Evolutionary conservation across 257 asterid species (phyloP).

Genomic region (Solanum pennellii): DNA sequence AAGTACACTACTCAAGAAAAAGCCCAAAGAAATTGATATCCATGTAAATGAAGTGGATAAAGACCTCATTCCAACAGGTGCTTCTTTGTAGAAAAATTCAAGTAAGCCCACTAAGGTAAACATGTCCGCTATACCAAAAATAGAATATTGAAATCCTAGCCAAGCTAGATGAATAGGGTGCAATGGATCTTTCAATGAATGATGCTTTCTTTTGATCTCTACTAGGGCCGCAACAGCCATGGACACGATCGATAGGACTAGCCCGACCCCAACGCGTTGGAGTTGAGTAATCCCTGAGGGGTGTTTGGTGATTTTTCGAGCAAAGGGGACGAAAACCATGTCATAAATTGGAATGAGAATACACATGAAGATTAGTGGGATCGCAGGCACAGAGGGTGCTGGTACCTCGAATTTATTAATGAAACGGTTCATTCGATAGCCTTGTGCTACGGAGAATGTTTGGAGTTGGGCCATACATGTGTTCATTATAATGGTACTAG

Average conservation of each 20-base stretch:
- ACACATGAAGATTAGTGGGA: slow-evolving; percentile 47
- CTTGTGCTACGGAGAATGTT: slow-evolving; percentile 60
- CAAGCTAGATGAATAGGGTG: slow-evolving; percentile 54
- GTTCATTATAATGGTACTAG: slow-evolving; percentile 55
- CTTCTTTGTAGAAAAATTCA: slow-evolving; percentile 74
- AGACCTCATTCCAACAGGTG: slow-evolving; percentile 73
- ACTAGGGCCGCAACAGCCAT: slow-evolving; percentile 52
- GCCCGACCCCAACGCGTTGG: slow-evolving; percentile 64
- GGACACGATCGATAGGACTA: slow-evolving; percentile 49
- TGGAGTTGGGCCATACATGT: slow-evolving; percentile 76
- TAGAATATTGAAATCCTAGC: slow-evolving; percentile 50
- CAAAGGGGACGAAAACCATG: slow-evolving; percentile 43
- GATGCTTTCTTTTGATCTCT: slow-evolving; percentile 48
- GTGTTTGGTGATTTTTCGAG: slow-evolving; percentile 34
- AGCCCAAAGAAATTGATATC: slow-evolving; percentile 59
- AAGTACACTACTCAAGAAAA: slow-evolving; percentile 53
- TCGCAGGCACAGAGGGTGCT: slow-evolving; percentile 49
- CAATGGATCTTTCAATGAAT: slow-evolving; percentile 20
- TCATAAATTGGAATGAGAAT: slow-evolving; percentile 53
- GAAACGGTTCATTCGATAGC: slow-evolving; percentile 43
- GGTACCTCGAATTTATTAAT: slow-evolving; percentile 51
- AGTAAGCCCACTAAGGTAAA: slow-evolving; percentile 66
- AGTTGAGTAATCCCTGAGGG: slow-evolving; percentile 59
- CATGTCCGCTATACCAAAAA: slow-evolving; percentile 82
- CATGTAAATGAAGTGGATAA: slow-evolving; percentile 63